phyloP scores from a whole-genome alignment of 495 filamentous ascomycete species.

The Podospora pseudocomata region DNA sequence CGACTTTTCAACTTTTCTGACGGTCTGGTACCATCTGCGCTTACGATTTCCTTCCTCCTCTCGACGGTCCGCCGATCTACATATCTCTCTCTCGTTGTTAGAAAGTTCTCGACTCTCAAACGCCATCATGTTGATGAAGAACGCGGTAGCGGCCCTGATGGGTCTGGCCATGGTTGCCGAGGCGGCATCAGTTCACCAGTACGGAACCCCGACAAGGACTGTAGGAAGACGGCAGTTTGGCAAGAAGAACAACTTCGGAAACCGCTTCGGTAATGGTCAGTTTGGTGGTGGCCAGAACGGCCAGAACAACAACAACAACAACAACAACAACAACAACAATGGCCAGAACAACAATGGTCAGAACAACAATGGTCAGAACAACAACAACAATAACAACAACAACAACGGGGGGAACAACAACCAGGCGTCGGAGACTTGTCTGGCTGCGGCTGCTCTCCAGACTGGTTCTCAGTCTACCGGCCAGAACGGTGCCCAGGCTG shows the following conservation, averaged over 20 bases:
- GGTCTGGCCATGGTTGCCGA: slow-evolving; percentile 39
- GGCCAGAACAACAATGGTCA: slow-evolving; percentile 25
- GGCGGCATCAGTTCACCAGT: slow-evolving; percentile 37
- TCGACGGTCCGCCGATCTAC: slow-evolving; percentile 11
- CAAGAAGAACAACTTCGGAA: slow-evolving; percentile 15
- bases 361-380: slow-evolving; percentile 7
- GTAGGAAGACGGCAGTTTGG: slow-evolving; percentile 21
- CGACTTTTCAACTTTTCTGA: slow-evolving; percentile 33
- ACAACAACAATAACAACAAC: slow-evolving; percentile 20
- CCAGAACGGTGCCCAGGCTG: slow-evolving; percentile 26
- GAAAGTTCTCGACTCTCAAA: slow-evolving; percentile 11
- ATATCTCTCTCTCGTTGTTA: not conserved
- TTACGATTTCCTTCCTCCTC: slow-evolving; percentile 18
- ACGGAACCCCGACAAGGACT: slow-evolving; percentile 23
- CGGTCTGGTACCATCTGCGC: slow-evolving; percentile 50
- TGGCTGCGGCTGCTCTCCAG: slow-evolving; percentile 48
- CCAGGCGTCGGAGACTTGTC: slow-evolving; percentile 27
- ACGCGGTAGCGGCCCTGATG: slow-evolving; percentile 42
- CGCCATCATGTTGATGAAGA: slow-evolving; percentile 47
- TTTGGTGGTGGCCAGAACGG: slow-evolving; percentile 8
- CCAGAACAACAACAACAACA: slow-evolving; percentile 18
- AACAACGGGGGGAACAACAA: slow-evolving; percentile 27
- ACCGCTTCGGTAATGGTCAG: slow-evolving; percentile 13
- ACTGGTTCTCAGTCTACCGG: slow-evolving; percentile 43
- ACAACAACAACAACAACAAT: slow-evolving; percentile 18